Base-by-base conservation (phyloP, 495 filamentous ascomycete species). In the Talaromyces borbonicus region DNA sequence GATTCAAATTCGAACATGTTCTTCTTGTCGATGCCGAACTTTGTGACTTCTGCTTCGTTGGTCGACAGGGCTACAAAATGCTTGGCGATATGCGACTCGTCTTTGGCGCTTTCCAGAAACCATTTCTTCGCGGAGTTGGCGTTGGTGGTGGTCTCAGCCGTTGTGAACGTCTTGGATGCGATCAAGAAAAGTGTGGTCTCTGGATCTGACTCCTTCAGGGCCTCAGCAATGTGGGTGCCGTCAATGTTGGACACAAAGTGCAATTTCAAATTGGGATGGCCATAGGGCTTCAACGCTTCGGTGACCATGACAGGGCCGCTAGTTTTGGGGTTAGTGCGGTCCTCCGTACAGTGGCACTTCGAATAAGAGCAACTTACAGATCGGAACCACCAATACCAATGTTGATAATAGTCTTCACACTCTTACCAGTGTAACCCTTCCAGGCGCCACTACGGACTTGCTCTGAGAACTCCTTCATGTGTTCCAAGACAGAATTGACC, bases 181-280 rank as follows among this genome's bases (percentile, higher is more conserved):
- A 98, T 78, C 53, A 97, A 74, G 83, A 97, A 98, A 44, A 98
- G 80, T 23, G 90, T 96, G 35, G 93, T 96, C 71, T 98, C 92
- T 14, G 92, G 89, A 63, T 98, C 77, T 1, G 89, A 90, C 62
- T 80, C 59, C 59, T 81, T 81, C 14, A 97, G 78, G 38, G 92
- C 93, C 70, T 98, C 92, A 37, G 89, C 85, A 58, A 97, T 85
- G 69, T 98, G 92, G 41, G 92, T 97, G 52, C 92, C 92, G 61
- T 98, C 92, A 56, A 98, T 95, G 74, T 98, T 98, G 67, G 92
- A 97, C 49, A 98, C 92, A 57, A 98, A 98, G 77, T 96, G 92
- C 39, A 97, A 74, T 27, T 78, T 95, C 62, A 90, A 69, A 62
- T 82, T 79, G 46, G 81, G 81, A 65, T 84, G 78, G 32, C 85